Percentiles rank a stretch among this genome's conserved stretches.
These are phyloP conservation scores for Sicyos baderoa DNA, from an alignment of 306 rosid genomes.

Conservation along the genomic window DNA sequence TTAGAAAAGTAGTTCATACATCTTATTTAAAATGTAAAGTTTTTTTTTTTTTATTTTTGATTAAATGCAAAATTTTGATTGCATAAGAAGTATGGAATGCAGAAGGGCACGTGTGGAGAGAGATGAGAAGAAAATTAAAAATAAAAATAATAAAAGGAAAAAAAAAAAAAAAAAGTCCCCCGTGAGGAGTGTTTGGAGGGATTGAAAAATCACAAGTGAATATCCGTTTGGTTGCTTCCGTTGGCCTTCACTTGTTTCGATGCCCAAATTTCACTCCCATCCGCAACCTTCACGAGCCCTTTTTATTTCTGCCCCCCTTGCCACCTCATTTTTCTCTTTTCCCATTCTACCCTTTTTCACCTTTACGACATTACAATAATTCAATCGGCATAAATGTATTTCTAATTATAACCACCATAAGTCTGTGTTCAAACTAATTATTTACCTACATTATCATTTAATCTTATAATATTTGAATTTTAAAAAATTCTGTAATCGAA, in stretches of 20 bases:
- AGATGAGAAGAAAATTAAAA: not conserved
- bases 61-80: not conserved
- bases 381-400: too few species aligned
- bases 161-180: conserved; percentile 33
- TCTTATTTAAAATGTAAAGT: too few species aligned
- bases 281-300: conserved; percentile 55
- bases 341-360: too few species aligned
- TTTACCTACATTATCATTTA: too few species aligned
- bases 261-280: conserved; percentile 25
- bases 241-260: conserved; percentile 63
- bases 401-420: too few species aligned
- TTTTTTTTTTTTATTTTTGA: too few species aligned
- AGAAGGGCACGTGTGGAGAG: conserved; percentile 73
- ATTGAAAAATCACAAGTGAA: conserved; percentile 48
- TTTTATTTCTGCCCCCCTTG: conserved; percentile 16
- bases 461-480: too few species aligned
- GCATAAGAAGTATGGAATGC: conserved; percentile 25
- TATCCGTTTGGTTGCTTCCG: conserved; percentile 48
- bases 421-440: too few species aligned
- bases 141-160: too few species aligned
- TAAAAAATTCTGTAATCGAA: too few species aligned
- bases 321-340: not conserved
- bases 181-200: conserved; percentile 99
- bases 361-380: too few species aligned
- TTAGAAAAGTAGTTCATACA: too few species aligned